Conservation (phyloP, 2,329 filamentous ascomycete species). For the Aureobasidium sp. region DNA sequence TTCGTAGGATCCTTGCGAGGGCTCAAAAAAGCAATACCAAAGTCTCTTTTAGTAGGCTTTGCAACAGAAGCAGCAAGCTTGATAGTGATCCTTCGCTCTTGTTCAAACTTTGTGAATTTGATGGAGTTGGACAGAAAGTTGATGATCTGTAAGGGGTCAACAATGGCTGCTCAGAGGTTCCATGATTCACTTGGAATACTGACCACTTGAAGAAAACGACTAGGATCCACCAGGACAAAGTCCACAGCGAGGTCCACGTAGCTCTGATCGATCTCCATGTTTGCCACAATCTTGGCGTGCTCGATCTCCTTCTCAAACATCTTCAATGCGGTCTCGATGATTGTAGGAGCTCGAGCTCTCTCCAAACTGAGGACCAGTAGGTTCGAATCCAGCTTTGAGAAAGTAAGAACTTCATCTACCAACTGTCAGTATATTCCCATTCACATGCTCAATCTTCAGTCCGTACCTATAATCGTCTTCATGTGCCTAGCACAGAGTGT, state of each 20-base stretch:
- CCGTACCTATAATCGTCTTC: slow-evolving; percentile 31
- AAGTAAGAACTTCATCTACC: slow-evolving; percentile 30
- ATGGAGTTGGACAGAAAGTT: slow-evolving; percentile 34
- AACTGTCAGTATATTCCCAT: background rate
- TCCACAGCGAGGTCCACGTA: slow-evolving; percentile 24
- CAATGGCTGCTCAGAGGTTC: background rate
- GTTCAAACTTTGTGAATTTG: slow-evolving; percentile 32
- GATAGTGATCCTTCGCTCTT: slow-evolving; percentile 29
- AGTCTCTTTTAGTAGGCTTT: slow-evolving; percentile 25
- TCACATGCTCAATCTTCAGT: background rate
- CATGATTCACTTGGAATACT: background rate
- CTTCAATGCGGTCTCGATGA: slow-evolving; percentile 29
- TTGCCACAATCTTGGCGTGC: slow-evolving; percentile 25
- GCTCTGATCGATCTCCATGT: slow-evolving; percentile 25
- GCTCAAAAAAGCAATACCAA: slow-evolving; percentile 27
- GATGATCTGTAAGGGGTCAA: slow-evolving; percentile 18
- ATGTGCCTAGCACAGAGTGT: slow-evolving; percentile 25
- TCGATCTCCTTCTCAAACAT: slow-evolving; percentile 34
- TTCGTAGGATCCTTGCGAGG: background rate
- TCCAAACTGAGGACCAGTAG: slow-evolving; percentile 33
- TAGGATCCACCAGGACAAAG: slow-evolving; percentile 29
- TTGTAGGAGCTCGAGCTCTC: slow-evolving; percentile 27
- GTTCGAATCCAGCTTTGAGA: slow-evolving; percentile 30
- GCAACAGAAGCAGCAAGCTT: slow-evolving; percentile 29
- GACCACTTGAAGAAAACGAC: slow-evolving; percentile 30